These are phyloP conservation scores for Populus ilicifolia DNA, from an alignment of 345 rosid species.

Conservation along the genomic window DNA sequence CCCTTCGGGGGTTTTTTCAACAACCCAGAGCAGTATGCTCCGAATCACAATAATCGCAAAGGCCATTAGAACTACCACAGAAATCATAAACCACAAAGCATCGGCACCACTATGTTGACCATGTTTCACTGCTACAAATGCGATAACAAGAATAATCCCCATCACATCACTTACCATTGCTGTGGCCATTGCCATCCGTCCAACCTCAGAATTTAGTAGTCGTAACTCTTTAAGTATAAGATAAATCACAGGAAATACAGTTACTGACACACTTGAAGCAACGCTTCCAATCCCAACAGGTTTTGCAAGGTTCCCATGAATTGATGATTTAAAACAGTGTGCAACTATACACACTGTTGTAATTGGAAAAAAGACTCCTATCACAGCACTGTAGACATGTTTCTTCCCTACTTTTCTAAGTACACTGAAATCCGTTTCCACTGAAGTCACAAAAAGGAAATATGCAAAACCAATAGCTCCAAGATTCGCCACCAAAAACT, in stretches of 20 bases:
- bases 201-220: slow-evolving; percentile 28
- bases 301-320: slow-evolving; percentile 11
- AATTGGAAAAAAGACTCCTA: slow-evolving; percentile 12
- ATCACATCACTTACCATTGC: slow-evolving; percentile 9
- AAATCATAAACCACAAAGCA: slow-evolving; percentile 36
- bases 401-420: slow-evolving; percentile 13
- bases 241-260: slow-evolving; percentile 18
- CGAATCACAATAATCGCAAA: slow-evolving; percentile 34
- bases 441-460: slow-evolving; percentile 20
- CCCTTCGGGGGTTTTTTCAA: slow-evolving; percentile 50
- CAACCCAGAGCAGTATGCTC: slow-evolving; percentile 37
- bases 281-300: slow-evolving; percentile 5
- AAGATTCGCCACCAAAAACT: slow-evolving; percentile 43
- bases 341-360: neutral
- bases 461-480: slow-evolving; percentile 26
- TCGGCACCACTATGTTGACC: slow-evolving; percentile 14
- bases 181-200: slow-evolving; percentile 16
- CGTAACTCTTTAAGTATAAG: slow-evolving; percentile 20
- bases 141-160: slow-evolving; percentile 6
- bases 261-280: slow-evolving; percentile 1
- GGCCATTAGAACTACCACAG: slow-evolving; percentile 1
- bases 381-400: neutral
- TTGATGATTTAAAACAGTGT: neutral
- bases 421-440: slow-evolving; percentile 15
- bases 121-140: slow-evolving; percentile 28